phyloP scores from a whole-genome alignment of 805 yeast genomes.

The Yarrowia keelungensis region DNA sequence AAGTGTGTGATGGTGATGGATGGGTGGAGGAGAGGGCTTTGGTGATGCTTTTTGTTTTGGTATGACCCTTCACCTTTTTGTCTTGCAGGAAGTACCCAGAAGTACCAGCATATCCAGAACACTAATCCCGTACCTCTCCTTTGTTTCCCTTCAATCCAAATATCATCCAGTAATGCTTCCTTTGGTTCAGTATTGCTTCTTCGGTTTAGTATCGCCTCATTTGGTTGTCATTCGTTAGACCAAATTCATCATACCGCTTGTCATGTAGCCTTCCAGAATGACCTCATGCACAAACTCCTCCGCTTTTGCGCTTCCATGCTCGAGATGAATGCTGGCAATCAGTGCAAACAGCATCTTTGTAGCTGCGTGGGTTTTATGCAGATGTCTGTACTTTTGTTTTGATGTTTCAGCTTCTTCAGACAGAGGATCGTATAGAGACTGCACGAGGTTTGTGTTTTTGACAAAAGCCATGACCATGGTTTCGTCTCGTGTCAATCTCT shows the following conservation, averaged over 20 bases:
- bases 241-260: constrained; percentile 2
- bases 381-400: neutral
- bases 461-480: constrained; percentile 16
- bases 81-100: too few relatives aligned
- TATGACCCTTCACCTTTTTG: too few relatives aligned
- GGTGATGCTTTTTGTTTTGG: too few relatives aligned
- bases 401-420: neutral
- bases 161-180: too few relatives aligned
- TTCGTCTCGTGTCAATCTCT: constrained; percentile 6
- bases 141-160: too few relatives aligned
- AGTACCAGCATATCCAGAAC: too few relatives aligned
- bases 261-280: constrained; percentile 28
- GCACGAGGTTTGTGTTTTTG: constrained; percentile 7
- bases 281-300: constrained; percentile 33
- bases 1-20: too few relatives aligned
- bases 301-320: constrained; percentile 9
- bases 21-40: too few relatives aligned
- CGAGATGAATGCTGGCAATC: constrained; percentile 8
- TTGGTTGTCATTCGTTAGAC: neutral
- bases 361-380: neutral
- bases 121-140: too few relatives aligned
- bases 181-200: too few relatives aligned
- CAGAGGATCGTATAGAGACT: neutral
- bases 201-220: too few relatives aligned
- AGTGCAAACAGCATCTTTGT: constrained; percentile 25